A percentile compares a stretch with the other conserved stretches of the same genome.
phyloP scores from a whole-genome alignment of 139 green algal species.

The Yamagishiella unicocca region DNA sequence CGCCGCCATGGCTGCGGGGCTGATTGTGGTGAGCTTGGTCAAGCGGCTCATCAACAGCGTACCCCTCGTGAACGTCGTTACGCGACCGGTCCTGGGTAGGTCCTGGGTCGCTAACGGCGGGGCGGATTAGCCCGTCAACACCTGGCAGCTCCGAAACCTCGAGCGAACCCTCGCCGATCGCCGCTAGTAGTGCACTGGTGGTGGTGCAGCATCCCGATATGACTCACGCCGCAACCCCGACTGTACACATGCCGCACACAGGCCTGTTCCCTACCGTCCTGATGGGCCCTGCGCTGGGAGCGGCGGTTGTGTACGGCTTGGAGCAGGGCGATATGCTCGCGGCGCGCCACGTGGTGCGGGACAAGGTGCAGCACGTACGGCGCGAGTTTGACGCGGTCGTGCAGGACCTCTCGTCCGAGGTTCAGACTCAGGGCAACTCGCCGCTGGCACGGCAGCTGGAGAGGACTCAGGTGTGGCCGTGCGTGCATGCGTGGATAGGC shows the following conservation, averaged over 20 bases:
- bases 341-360: conserved; percentile 42
- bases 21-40: conserved; percentile 37
- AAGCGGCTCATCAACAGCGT: conserved; percentile 53
- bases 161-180: no score
- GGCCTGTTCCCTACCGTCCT: conserved; percentile 55
- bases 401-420: conserved; percentile 28
- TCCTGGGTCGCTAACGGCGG: no score
- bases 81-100: conserved; percentile 57
- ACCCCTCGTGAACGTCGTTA: conserved; percentile 47
- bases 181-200: no score
- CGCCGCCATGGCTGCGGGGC: conserved; percentile 45
- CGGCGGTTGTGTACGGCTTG: conserved; percentile 57
- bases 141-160: no score
- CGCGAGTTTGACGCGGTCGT: conserved; percentile 30
- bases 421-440: background rate
- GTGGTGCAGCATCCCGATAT: no score
- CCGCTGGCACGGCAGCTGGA: background rate
- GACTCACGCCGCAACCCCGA: no score
- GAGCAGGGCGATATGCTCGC: conserved; percentile 55
- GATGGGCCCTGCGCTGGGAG: conserved; percentile 54
- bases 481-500: background rate
- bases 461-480: background rate
- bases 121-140: no score
- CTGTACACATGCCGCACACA: no score
- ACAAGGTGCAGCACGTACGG: background rate